Base-by-base conservation (phyloP, 129 eudicot species). In the Kitagawia praeruptora region DNA sequence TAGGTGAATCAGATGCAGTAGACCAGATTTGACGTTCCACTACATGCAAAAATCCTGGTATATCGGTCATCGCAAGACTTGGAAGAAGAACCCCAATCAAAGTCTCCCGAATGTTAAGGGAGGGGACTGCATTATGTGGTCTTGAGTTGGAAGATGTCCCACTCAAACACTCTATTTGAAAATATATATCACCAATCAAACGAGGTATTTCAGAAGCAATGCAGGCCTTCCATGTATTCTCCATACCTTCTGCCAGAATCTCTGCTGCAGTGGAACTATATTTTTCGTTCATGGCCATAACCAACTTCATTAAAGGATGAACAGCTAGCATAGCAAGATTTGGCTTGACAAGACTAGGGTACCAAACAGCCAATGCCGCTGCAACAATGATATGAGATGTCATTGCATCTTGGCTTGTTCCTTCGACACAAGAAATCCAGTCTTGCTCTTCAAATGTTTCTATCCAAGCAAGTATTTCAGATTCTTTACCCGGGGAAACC, bases 1-100 rank as follows among this genome's bases (percentile, higher is more conserved):
- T 97, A 54, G 99, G 99, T 81, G 98, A 96, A 86, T 96, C 99
- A 83, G 99, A 96, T 28, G 99, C 97, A 46, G 98, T 96, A 34
- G 98, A 92, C 98, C 98, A 96, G 69, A 96, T 92, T 71, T 92
- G 98, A 78, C 98, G 84, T 86, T 92, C 97, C 61, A 96, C 87
- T 47, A 92, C 98, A 82, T 89, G 87, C 63, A 96, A 87, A 88
- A 90, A 92, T 19, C 93, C 88, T 48, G 76, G 87, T 74, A 90
- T 87, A 74, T 96, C 99, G 13, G 96, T 97, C 99, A 96, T 86
- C 47, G 98, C 99, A 81, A 96, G 81, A 81, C 97, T 96, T 3
- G 99, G 99, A 82, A 96, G 92, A 75, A 96, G 96, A 76, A 87
- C 83, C 23, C 89, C 91, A 77, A 90, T 86, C 81, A 96, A 83